Evolutionary conservation across 1,284 basidiomycete species (phyloP).

Genomic region (Ustilago hordei): DNA sequence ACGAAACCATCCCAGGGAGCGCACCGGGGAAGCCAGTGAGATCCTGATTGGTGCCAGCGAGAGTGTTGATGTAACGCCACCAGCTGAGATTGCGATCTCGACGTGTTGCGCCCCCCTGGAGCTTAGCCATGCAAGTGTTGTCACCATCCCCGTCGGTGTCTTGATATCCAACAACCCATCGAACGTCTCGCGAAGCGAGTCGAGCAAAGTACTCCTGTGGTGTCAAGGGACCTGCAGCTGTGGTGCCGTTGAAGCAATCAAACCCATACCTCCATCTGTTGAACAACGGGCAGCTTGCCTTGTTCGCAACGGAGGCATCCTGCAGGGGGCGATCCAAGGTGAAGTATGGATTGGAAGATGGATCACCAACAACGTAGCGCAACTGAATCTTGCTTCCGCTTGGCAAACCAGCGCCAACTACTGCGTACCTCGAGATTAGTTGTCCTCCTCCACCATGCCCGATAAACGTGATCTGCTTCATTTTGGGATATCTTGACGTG

Average conservation of each 20-base stretch:
- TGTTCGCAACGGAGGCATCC: slow-evolving; percentile 46
- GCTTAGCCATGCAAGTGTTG: slow-evolving; percentile 65
- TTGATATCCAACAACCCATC: slow-evolving; percentile 63
- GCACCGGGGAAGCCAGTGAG: slow-evolving; percentile 63
- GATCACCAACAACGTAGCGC: slow-evolving; percentile 66
- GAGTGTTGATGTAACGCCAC: slow-evolving; percentile 66
- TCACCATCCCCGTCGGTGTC: slow-evolving; percentile 61
- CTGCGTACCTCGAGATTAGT: slow-evolving; percentile 64
- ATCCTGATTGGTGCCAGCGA: slow-evolving; percentile 59
- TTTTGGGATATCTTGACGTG: slow-evolving; percentile 49
- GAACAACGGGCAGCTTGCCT: slow-evolving; percentile 52
- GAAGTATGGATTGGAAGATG: slow-evolving; percentile 64
- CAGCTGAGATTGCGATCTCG: slow-evolving; percentile 65
- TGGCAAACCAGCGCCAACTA: slow-evolving; percentile 50
- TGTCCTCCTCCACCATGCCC: slow-evolving; percentile 68
- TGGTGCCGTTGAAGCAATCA: slow-evolving; percentile 52
- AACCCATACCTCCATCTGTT: slow-evolving; percentile 68
- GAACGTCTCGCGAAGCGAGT: slow-evolving; percentile 59
- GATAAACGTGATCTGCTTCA: slow-evolving; percentile 64
- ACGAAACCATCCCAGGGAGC: slow-evolving; percentile 28
- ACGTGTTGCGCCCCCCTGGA: slow-evolving; percentile 63
- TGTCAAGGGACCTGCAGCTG: slow-evolving; percentile 10
- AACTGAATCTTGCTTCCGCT: slow-evolving; percentile 39
- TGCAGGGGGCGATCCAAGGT: slow-evolving; percentile 58
- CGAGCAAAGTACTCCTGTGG: slow-evolving; percentile 59